phyloP scores from a whole-genome alignment of 768 basidiomycete genomes.

The Tylopilus plumbeoviolaceoides region DNA sequence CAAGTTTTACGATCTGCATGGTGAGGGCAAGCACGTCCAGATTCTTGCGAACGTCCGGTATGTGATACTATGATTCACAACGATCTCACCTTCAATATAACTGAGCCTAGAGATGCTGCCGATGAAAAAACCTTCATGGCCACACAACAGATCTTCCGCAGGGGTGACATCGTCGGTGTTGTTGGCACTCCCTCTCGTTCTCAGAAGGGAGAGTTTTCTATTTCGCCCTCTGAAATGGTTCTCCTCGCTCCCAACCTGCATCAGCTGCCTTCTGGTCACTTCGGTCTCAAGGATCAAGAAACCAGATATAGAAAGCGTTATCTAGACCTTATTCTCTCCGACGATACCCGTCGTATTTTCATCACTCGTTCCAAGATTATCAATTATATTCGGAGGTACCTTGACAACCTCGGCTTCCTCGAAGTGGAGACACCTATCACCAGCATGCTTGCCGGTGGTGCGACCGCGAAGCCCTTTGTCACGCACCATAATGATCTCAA shows the following conservation, averaged over 20 bases:
- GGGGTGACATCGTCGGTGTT: constrained; percentile 96
- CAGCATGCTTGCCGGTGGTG: constrained; percentile 93
- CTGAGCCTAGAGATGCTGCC: constrained; percentile 48
- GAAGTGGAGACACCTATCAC: constrained; percentile 99
- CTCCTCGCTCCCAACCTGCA: constrained; percentile 96
- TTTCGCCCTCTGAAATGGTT: constrained; percentile 73
- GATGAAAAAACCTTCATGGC: constrained; percentile 62
- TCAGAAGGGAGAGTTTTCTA: constrained; percentile 92
- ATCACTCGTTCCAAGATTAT: constrained; percentile 84
- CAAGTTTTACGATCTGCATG: constrained; percentile 90
- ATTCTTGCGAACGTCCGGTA: constrained; percentile 89
- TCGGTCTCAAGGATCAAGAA: constrained; percentile 96
- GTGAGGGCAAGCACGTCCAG: constrained; percentile 91
- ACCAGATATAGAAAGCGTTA: constrained; percentile 98
- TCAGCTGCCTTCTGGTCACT: constrained; percentile 88
- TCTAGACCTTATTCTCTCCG: constrained; percentile 95
- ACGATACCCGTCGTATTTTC: constrained; percentile 85
- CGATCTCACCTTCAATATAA: constrained; percentile 18
- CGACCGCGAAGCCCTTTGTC: constrained; percentile 97
- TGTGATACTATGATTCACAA: constrained; percentile 24
- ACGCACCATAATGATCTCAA: constrained; percentile 99
- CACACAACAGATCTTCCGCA: constrained; percentile 82
- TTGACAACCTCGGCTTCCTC: constrained; percentile 90
- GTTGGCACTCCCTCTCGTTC: constrained; percentile 86
- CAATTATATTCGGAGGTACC: constrained; percentile 88